Evolutionary conservation across 1,284 basidiomycete genomes (phyloP).

Genomic region (Chalciporus sp.): DNA sequence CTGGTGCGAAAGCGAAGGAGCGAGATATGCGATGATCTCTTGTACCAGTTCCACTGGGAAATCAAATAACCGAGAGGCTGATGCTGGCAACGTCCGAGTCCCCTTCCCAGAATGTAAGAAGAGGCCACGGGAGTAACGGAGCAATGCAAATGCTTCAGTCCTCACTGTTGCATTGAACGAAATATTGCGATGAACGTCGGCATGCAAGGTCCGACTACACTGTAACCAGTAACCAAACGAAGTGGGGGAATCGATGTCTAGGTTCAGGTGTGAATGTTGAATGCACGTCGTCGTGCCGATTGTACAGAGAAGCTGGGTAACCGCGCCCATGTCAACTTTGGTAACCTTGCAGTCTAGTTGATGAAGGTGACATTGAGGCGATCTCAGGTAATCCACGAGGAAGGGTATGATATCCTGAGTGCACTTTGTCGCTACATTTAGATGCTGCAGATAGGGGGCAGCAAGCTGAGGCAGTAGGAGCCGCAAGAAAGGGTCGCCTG

Average conservation of each 20-base stretch:
- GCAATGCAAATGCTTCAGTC: slow-evolving; percentile 48
- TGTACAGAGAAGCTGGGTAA: slow-evolving; percentile 44
- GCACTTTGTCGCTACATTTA: slow-evolving; percentile 52
- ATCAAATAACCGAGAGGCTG: slow-evolving; percentile 27
- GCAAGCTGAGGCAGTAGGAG: slow-evolving; percentile 49
- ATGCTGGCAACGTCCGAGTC: neutral
- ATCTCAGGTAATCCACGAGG: slow-evolving; percentile 51
- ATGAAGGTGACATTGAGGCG: slow-evolving; percentile 32
- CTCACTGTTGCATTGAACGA: slow-evolving; percentile 39
- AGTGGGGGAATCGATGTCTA: slow-evolving; percentile 23
- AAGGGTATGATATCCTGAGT: slow-evolving; percentile 43
- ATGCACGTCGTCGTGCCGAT: slow-evolving; percentile 50
- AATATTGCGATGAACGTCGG: slow-evolving; percentile 44
- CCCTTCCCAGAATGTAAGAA: slow-evolving; percentile 37
- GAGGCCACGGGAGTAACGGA: slow-evolving; percentile 49
- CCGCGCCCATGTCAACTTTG: slow-evolving; percentile 18
- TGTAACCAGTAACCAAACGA: slow-evolving; percentile 22
- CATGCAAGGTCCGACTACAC: slow-evolving; percentile 34
- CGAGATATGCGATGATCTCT: slow-evolving; percentile 56
- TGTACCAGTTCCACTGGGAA: slow-evolving; percentile 61
- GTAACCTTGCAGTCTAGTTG: slow-evolving; percentile 15
- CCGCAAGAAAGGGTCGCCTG: slow-evolving; percentile 47
- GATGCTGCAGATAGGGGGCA: slow-evolving; percentile 45
- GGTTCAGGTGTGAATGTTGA: slow-evolving; percentile 50
- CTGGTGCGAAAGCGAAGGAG: slow-evolving; percentile 52